These are phyloP conservation scores for Claviceps arundinis DNA, from an alignment of 2,329 filamentous ascomycete genomes.

Conservation along the genomic window DNA sequence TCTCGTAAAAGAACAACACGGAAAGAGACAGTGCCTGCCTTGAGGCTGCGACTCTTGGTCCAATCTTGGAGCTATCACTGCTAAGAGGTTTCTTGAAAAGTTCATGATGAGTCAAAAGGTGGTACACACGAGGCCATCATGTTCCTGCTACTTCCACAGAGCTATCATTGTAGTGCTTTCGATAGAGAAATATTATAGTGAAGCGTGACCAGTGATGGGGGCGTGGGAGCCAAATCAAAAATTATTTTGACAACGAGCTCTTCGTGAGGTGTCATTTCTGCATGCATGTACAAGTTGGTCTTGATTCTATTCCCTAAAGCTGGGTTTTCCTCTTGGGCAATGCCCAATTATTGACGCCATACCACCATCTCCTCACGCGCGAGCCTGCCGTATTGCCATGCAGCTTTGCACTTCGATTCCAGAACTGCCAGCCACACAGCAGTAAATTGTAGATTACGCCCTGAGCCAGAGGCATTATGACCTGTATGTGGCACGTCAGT, in stretches of 20 bases:
- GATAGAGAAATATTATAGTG: not conserved
- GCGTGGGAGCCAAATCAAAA: not conserved
- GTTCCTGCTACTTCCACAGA: not conserved
- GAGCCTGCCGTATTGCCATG: constrained; percentile 67
- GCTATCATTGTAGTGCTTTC: not conserved
- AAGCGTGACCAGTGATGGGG: not conserved
- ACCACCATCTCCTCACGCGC: constrained; percentile 83
- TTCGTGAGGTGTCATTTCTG: not conserved
- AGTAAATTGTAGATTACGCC: constrained; percentile 80
- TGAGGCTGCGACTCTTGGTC: not conserved
- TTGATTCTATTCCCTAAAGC: not conserved
- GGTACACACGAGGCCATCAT: not conserved
- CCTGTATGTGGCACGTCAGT: constrained; percentile 29
- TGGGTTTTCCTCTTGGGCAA: constrained; percentile 41
- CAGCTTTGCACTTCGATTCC: constrained; percentile 69
- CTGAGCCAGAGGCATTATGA: constrained; percentile 77
- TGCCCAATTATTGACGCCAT: constrained; percentile 81
- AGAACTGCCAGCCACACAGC: constrained; percentile 77
- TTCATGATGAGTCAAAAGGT: not conserved
- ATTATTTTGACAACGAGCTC: not conserved
- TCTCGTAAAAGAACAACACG: not conserved
- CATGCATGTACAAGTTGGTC: not conserved
- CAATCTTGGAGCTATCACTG: not conserved
- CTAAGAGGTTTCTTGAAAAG: not conserved
- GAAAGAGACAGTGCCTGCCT: not conserved